These are phyloP conservation scores for Tylopilus rubrobrunneus DNA, from an alignment of 768 basidiomycete species.

Conservation along the genomic window DNA sequence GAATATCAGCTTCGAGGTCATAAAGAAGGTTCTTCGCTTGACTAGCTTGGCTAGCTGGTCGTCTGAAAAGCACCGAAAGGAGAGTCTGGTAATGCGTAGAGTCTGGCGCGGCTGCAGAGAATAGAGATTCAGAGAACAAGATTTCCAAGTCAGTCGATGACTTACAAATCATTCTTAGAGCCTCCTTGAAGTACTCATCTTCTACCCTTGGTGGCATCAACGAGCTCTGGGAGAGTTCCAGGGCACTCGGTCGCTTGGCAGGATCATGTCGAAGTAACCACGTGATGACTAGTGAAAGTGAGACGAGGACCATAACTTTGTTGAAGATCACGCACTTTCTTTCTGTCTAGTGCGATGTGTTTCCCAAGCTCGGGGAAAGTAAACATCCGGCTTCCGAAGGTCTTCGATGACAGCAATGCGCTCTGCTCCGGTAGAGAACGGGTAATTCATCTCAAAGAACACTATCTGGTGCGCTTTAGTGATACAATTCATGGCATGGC, in stretches of 20 bases:
- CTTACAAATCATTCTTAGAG: conserved; percentile 71
- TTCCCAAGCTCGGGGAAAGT: conserved; percentile 79
- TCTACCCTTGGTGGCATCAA: conserved; percentile 74
- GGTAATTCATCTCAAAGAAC: conserved; percentile 95
- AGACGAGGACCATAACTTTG: background rate
- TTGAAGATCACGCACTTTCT: conserved; percentile 52
- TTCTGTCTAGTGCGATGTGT: conserved; percentile 53
- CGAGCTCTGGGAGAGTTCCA: conserved; percentile 78
- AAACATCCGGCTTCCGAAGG: conserved; percentile 65
- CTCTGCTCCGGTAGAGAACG: conserved; percentile 78
- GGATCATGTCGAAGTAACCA: conserved; percentile 83
- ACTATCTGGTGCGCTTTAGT: conserved; percentile 58
- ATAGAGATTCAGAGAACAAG: background rate
- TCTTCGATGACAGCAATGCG: conserved; percentile 80
- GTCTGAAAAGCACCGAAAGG: conserved; percentile 73
- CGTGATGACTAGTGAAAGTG: conserved; percentile 57
- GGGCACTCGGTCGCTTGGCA: conserved; percentile 68
- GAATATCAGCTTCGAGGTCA: conserved; percentile 62
- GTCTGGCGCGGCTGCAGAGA: conserved; percentile 61
- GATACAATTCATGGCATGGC: background rate
- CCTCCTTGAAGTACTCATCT: conserved; percentile 83
- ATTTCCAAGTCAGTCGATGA: background rate
- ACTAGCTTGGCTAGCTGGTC: conserved; percentile 58
- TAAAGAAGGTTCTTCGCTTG: conserved; percentile 69
- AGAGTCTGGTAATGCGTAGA: conserved; percentile 80